phyloP scores from a whole-genome alignment of 495 filamentous ascomycete genomes.

The Hypomontagnella monticulosa region DNA sequence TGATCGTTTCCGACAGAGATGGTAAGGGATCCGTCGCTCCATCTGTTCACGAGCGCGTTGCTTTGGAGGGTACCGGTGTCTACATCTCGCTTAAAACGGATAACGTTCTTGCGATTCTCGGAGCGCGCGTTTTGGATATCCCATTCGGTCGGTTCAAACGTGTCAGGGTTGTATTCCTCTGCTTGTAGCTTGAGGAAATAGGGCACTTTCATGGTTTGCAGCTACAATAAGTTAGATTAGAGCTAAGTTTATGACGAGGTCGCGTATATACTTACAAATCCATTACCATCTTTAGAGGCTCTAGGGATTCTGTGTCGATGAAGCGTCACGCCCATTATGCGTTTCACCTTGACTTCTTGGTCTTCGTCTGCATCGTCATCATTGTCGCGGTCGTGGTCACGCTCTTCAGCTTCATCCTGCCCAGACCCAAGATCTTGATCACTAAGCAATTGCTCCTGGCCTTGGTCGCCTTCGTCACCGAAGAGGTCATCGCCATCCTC shows the following conservation, averaged over 20 bases:
- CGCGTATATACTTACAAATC: constrained; percentile 56
- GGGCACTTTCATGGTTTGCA: constrained; percentile 82
- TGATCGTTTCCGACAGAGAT: constrained; percentile 77
- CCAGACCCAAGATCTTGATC: constrained; percentile 85
- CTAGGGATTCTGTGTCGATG: constrained; percentile 75
- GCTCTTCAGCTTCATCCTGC: constrained; percentile 60
- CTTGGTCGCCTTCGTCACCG: constrained; percentile 59
- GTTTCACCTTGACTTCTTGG: constrained; percentile 60
- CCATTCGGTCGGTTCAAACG: constrained; percentile 64
- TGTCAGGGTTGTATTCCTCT: constrained; percentile 74
- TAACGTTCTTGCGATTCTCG: constrained; percentile 51
- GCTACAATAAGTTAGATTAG: constrained; percentile 54
- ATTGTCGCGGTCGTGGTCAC: neutral
- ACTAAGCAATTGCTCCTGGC: constrained; percentile 53
- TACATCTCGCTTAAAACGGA: constrained; percentile 54
- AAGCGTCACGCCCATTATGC: constrained; percentile 64
- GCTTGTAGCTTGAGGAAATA: constrained; percentile 81
- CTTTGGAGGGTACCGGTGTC: constrained; percentile 68
- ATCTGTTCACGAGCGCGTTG: constrained; percentile 79
- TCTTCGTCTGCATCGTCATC: constrained; percentile 59
- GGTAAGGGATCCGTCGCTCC: constrained; percentile 87
- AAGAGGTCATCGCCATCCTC: constrained; percentile 73
- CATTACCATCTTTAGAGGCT: constrained; percentile 72
- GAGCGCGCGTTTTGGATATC: constrained; percentile 56
- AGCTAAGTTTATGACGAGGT: neutral